Evolutionary conservation across 2,329 filamentous ascomycete genomes (phyloP).

Genomic region (Trichoderma gracile): DNA sequence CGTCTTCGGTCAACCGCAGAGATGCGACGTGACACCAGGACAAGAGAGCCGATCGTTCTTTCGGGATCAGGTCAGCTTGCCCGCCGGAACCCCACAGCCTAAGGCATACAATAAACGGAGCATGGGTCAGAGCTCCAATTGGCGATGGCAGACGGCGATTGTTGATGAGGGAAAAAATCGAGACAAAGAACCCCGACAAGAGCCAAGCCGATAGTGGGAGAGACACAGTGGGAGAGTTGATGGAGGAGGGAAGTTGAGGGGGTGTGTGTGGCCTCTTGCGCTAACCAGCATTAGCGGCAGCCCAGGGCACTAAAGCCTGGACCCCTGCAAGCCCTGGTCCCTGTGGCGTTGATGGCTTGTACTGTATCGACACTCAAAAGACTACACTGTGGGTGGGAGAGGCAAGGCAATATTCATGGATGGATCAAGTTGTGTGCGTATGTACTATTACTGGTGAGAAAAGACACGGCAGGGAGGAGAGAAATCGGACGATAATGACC

Average conservation of each 20-base stretch:
- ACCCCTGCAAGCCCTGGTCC: constrained; percentile 13
- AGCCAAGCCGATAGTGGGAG: background rate
- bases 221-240: background rate
- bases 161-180: constrained; percentile 22
- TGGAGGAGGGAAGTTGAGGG: background rate
- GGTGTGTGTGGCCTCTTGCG: constrained; percentile 18
- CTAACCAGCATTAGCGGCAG: background rate
- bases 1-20: constrained; percentile 9
- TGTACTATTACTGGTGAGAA: background rate
- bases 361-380: too few species aligned
- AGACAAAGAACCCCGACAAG: background rate
- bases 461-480: background rate
- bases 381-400: constrained; percentile 23
- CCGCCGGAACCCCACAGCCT: constrained; percentile 25
- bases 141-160: constrained; percentile 2
- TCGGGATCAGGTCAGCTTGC: constrained; percentile 22
- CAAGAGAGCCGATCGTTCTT: constrained; percentile 28
- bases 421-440: background rate
- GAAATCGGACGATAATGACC: constrained; percentile 13
- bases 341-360: background rate
- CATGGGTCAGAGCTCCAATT: constrained; percentile 17
- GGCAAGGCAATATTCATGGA: background rate
- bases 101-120: background rate
- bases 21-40: constrained; percentile 33
- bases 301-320: background rate